Percentiles rank a stretch among this genome's conserved stretches.
phyloP scores from a whole-genome alignment of 257 asterid species.

The Asclepias syriaca region DNA sequence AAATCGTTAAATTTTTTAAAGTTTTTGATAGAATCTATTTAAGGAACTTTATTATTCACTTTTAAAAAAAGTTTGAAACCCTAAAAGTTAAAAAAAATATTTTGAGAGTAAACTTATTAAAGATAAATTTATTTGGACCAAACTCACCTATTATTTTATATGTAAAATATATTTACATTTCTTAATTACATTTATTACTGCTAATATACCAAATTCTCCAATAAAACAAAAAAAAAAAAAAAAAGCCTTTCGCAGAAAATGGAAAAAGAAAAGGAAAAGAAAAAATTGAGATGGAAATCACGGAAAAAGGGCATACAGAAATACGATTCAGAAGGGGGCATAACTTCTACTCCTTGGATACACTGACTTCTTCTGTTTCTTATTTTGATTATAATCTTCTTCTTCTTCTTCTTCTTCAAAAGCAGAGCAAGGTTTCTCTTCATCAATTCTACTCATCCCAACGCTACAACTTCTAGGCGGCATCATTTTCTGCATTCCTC shows the following conservation, averaged over 20 bases:
- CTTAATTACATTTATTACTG: too few relatives aligned
- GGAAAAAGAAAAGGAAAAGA: too few relatives aligned
- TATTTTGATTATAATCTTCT: not conserved
- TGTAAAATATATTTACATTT: too few relatives aligned
- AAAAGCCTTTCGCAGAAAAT: not conserved
- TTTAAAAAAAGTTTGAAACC: too few relatives aligned
- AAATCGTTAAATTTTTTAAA: too few relatives aligned
- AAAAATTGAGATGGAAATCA: not conserved
- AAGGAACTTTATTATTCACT: too few relatives aligned
- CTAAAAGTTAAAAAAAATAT: too few relatives aligned
- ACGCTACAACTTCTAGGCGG: constrained; percentile 70
- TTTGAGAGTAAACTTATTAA: too few relatives aligned
- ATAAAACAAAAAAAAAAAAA: not conserved
- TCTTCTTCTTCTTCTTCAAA: constrained; percentile 29
- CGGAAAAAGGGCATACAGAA: not conserved
- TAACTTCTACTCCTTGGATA: constrained; percentile 62
- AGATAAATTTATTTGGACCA: too few relatives aligned
- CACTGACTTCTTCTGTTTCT: constrained; percentile 24
- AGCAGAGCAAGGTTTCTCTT: constrained; percentile 49
- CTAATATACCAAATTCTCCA: not conserved
- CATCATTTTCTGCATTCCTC: constrained; percentile 22
- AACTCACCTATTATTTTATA: too few relatives aligned
- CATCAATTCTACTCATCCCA: constrained; percentile 83
- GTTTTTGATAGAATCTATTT: too few relatives aligned
- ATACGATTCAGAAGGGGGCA: constrained; percentile 29